phyloP scores from a whole-genome alignment of 306 rosid species.

The Corylus heterophylla region DNA sequence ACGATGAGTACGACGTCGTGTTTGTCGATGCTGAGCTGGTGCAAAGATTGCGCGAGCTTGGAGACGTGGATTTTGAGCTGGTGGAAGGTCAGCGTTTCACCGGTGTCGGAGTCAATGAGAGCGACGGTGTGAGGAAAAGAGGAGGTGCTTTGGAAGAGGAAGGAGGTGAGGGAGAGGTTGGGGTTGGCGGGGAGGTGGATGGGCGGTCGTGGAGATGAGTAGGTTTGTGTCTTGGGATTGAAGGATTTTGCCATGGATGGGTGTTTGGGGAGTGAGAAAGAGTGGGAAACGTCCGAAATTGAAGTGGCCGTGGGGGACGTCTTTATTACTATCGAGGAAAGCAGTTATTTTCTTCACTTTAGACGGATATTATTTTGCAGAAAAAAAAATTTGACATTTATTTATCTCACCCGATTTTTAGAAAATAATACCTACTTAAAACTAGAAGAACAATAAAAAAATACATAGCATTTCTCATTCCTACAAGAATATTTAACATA shows the following conservation, averaged over 20 bases:
- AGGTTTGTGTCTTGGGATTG: slow-evolving; percentile 2
- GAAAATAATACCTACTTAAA: too few species aligned
- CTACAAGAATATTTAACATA: too few species aligned
- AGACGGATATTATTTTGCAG: too few species aligned
- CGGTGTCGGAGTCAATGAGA: slow-evolving; percentile 33
- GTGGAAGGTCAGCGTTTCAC: slow-evolving; percentile 37
- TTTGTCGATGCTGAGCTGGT: slow-evolving; percentile 20
- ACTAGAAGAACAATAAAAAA: too few species aligned
- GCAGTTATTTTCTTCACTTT: too few species aligned
- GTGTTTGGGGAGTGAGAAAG: neutral
- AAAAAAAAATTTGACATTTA: too few species aligned
- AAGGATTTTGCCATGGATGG: neutral
- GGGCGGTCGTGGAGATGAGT: slow-evolving; percentile 40
- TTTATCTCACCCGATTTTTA: too few species aligned
- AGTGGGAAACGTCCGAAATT: too few species aligned
- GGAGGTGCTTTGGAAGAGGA: slow-evolving; percentile 45
- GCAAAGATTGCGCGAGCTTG: slow-evolving; percentile 25
- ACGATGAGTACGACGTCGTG: slow-evolving; percentile 38
- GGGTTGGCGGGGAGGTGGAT: slow-evolving; percentile 40
- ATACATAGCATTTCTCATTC: too few species aligned
- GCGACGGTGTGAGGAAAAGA: slow-evolving; percentile 31
- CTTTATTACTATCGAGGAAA: too few species aligned
- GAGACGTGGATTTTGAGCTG: slow-evolving; percentile 39
- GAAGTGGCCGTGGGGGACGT: too few species aligned
- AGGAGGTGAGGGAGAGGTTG: slow-evolving; percentile 46